Base-by-base conservation (phyloP, 2,329 filamentous ascomycete genomes). In the Colletotrichum karsti region DNA sequence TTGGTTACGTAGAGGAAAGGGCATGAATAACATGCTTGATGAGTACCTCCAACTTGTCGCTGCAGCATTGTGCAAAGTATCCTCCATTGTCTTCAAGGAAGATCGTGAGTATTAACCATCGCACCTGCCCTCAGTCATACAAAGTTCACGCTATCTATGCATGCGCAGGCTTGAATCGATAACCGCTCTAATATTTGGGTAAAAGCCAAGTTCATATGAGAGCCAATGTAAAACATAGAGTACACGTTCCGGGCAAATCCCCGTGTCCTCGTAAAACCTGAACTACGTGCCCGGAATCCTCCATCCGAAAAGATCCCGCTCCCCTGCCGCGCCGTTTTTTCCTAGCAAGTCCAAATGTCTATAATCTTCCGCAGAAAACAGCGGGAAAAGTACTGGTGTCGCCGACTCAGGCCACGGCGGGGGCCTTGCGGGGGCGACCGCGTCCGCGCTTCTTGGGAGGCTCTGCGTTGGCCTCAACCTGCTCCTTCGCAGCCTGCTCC, bases 391-490 rank as follows among this genome's bases (percentile, higher is more conserved):
- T 24, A 2, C 3, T 13, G n/a, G 24, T 18, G 0, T 7, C 0
- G 2, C 1, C 10, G 15, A 12, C 24, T 35, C 20, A 58, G 7
- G 37, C 50, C 3, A 54, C 53, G 15, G 39, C 53, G 15, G 39
- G 30, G 18, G 18, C 28, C 39, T 54, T 68, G 24, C 61, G 61
- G 20, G 65, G 65, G 9, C 65, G 65, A 8, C 65, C 65, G 20
- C 65, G 65, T 6, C 53, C 65, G 15, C 60, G 65, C 65, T 68
- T 68, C 61, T 64, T 68, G 3, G 61, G 44, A 6, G 53, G 28
- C 53, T 69, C 57, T 30, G 26, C 53, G 4, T 69, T 44, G 3
- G 26, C 22, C 7, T 69, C 60, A 9, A 18, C 13, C 54, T 37
- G 20, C 13, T 53, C 18, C 59, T 57, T 57, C 5, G 57, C 1